Base-by-base conservation (phyloP, 1,284 basidiomycete species). In the Termitomyces sp. region DNA sequence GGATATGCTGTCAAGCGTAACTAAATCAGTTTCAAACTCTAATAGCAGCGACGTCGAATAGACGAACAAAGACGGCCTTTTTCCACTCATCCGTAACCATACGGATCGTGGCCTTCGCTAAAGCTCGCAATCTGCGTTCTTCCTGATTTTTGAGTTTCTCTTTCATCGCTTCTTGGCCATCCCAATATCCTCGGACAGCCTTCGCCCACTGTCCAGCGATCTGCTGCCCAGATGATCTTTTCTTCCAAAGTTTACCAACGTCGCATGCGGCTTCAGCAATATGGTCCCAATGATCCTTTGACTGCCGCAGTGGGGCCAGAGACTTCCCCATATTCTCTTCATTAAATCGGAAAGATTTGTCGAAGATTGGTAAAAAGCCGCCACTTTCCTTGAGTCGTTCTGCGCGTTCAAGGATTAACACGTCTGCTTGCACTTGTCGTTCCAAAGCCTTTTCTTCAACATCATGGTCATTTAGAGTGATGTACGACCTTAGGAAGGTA, bases 61-160 rank as follows among this genome's bases (percentile, higher is more conserved):
- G 5, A 79, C 90, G 67, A 65, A 93, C 92, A 62, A 88, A 87
- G 46, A 94, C 84, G 1, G 91, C 95, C 60, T 93, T 83, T 64
- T 87, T 90, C 95, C 95, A 98, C 61, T 93, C 88, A 31, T 78
- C 80, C 24, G 82, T 74, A 18, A 97, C 84, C 62, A 88, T 75
- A 59, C 79, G 80, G 49, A 84, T 74, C 0, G 84, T 88, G 43
- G 77, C 77, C 68, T 88, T 91, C 19, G 89, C 90, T 45, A 92
- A 62, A 2, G 73, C 76, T 52, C 83, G 79, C 59, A 89, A 58
- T 37, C 86, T 77, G 62, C 79, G 81, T 71, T 92, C 88, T 60
- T 90, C 87, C 49, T 80, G 80, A 30, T 73, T 70, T 53, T 72
- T 77, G 44, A 79, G 78, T 62, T 77, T 81, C 46, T 88, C 87